Percentiles rank a stretch among this genome's conserved stretches.
phyloP scores from a whole-genome alignment of 2,329 filamentous ascomycete genomes.

The Fusarium brevicatenulatum region DNA sequence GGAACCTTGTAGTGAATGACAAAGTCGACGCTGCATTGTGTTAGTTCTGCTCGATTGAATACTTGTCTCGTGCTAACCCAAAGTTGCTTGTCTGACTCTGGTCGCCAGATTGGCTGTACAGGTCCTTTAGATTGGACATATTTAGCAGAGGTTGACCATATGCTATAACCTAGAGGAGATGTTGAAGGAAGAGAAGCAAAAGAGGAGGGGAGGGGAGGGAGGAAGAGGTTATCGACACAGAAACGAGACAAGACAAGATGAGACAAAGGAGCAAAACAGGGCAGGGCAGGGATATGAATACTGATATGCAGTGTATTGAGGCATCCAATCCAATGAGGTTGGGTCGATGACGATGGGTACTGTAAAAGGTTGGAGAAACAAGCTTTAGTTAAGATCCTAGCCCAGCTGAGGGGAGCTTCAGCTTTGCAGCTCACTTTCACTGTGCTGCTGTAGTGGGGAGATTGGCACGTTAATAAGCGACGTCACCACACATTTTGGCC shows the following conservation, averaged over 20 bases:
- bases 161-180: neutral
- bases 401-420: slow-evolving; percentile 22
- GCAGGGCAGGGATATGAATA: slow-evolving; percentile 3
- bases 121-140: slow-evolving; percentile 50
- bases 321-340: slow-evolving; percentile 25
- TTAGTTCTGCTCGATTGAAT: slow-evolving; percentile 14
- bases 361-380: slow-evolving; percentile 36
- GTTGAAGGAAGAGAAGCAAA: neutral
- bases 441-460: slow-evolving; percentile 3
- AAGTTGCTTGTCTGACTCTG: slow-evolving; percentile 52
- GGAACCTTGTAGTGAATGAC: slow-evolving; percentile 83
- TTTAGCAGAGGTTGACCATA: slow-evolving; percentile 18
- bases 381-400: slow-evolving; percentile 33
- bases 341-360: slow-evolving; percentile 35
- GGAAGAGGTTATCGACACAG: neutral
- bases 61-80: slow-evolving; percentile 47
- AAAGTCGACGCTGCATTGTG: slow-evolving; percentile 78
- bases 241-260: slow-evolving; percentile 1
- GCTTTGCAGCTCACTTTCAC: slow-evolving; percentile 6
- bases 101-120: slow-evolving; percentile 47
- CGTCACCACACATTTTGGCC: slow-evolving; percentile 30
- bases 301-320: slow-evolving; percentile 7
- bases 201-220: neutral
- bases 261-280: slow-evolving; percentile 26
- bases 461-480: slow-evolving; percentile 23